Evolutionary conservation across 2,329 filamentous ascomycete species (phyloP).

Genomic region (Grosmannia serpens): DNA sequence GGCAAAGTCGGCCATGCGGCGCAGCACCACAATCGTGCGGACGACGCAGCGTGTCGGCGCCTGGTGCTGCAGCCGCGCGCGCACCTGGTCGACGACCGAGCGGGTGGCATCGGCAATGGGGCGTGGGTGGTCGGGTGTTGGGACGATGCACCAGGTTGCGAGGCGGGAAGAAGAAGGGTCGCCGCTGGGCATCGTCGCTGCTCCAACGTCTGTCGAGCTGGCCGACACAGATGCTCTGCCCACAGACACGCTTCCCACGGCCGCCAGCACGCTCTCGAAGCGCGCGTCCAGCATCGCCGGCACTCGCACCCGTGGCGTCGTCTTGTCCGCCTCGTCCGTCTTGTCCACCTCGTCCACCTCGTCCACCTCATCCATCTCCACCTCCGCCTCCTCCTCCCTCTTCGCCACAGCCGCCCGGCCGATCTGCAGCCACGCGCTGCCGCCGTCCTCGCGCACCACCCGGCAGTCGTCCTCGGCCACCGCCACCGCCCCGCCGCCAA

Average conservation of each 20-base stretch:
- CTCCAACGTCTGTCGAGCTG: too few species aligned
- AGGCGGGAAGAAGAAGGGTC: too few species aligned
- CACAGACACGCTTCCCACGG: neutral
- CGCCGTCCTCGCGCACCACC: slow-evolving; percentile 58
- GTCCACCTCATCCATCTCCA: slow-evolving; percentile 3
- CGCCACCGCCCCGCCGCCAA: slow-evolving; percentile 47
- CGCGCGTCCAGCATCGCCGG: slow-evolving; percentile 56
- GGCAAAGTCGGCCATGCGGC: slow-evolving; percentile 69
- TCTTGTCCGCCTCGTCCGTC: slow-evolving; percentile 21
- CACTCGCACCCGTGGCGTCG: slow-evolving; percentile 29
- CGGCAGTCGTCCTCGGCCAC: slow-evolving; percentile 43
- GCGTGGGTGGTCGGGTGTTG: slow-evolving; percentile 1
- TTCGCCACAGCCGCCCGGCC: slow-evolving; percentile 38
- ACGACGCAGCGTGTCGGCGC: slow-evolving; percentile 31
- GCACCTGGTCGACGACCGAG: slow-evolving; percentile 35
- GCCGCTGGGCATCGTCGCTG: too few species aligned
- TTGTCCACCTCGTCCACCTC: slow-evolving; percentile 22
- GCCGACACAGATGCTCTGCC: too few species aligned
- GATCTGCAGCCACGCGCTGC: slow-evolving; percentile 62
- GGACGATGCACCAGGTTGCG: slow-evolving; percentile 19
- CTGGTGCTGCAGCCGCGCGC: slow-evolving; percentile 23
- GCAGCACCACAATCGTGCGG: slow-evolving; percentile 56
- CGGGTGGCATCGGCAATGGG: slow-evolving; percentile 35
- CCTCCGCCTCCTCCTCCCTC: slow-evolving; percentile 6
- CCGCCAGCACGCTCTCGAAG: slow-evolving; percentile 35